phyloP scores from a whole-genome alignment of 495 filamentous ascomycete species.

The Peziza echinospora region DNA sequence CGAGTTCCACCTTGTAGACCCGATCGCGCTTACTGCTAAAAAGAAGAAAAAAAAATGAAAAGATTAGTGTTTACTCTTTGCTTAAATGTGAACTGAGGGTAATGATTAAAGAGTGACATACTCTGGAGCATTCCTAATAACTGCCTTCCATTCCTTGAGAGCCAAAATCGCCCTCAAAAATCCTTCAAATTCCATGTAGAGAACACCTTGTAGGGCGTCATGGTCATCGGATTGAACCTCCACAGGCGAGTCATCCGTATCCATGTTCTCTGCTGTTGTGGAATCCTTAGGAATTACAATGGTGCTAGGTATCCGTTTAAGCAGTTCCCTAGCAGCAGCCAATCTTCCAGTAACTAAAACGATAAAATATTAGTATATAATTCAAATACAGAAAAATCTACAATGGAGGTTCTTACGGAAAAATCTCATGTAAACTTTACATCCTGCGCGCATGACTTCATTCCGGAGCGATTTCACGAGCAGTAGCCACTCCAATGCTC shows the following conservation, averaged over 20 bases:
- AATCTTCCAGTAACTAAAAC: constrained; percentile 18
- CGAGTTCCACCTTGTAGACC: constrained; percentile 5
- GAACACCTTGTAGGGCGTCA: not conserved
- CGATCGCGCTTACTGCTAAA: constrained; percentile 10
- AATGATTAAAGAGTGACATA: too few relatives aligned
- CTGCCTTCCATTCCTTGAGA: constrained; percentile 15
- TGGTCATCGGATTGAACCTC: too few relatives aligned
- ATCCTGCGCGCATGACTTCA: constrained; percentile 44
- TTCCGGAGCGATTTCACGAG: constrained; percentile 46
- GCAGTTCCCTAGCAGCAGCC: constrained; percentile 15
- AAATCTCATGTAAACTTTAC: constrained; percentile 48
- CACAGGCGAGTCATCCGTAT: constrained; percentile 1
- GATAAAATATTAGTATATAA: constrained; percentile 4
- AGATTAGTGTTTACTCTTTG: too few relatives aligned
- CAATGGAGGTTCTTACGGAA: constrained; percentile 44
- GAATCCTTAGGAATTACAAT: constrained; percentile 7
- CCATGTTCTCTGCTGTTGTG: constrained; percentile 4
- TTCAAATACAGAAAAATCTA: not conserved
- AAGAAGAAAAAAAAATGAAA: too few relatives aligned
- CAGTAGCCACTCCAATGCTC: constrained; percentile 66
- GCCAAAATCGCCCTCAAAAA: constrained; percentile 13
- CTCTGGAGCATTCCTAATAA: constrained; percentile 8
- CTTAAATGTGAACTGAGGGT: too few relatives aligned
- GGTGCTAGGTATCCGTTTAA: constrained; percentile 8
- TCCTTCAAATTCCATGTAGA: constrained; percentile 13